Percentiles rank a stretch among this genome's conserved stretches.
Conservation (phyloP, 306 rosid species). For the Clitoria ternatea region DNA sequence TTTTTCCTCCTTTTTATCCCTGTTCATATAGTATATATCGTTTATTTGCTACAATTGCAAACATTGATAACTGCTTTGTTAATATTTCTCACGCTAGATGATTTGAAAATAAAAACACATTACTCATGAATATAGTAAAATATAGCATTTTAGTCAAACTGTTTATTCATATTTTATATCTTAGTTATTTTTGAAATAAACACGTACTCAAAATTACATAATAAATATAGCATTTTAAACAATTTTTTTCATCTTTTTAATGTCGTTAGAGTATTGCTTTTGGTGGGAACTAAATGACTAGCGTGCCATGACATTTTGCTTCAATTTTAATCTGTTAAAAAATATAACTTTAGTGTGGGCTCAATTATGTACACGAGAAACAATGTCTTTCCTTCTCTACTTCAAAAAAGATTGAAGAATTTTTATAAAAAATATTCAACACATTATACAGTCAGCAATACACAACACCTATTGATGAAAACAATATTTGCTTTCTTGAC, state of each 20-base stretch:
- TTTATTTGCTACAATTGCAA: background rate
- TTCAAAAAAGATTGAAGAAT: background rate
- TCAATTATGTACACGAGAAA: background rate
- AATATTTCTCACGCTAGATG: background rate
- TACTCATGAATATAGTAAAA: background rate
- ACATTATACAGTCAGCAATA: background rate
- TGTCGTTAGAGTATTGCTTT: background rate
- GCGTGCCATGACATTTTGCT: background rate
- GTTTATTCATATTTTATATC: background rate
- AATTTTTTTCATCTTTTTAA: background rate
- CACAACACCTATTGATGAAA: slow-evolving; percentile 1
- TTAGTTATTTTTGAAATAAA: too few species aligned
- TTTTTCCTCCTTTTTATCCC: background rate
- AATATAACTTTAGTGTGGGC: background rate
- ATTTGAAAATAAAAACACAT: background rate
- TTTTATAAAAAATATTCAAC: background rate
- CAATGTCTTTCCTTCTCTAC: background rate
- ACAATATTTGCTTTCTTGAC: slow-evolving; percentile 6
- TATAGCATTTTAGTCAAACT: background rate
- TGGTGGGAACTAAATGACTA: background rate
- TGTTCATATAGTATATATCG: background rate
- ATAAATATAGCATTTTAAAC: background rate
- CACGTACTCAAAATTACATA: too few species aligned
- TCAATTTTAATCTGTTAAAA: background rate
- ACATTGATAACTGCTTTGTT: background rate